Evolutionary conservation across 2,329 filamentous ascomycete species (phyloP), one percentile per base, ranked within the genome.

Genomic region (Zasmidium angulare): DNA sequence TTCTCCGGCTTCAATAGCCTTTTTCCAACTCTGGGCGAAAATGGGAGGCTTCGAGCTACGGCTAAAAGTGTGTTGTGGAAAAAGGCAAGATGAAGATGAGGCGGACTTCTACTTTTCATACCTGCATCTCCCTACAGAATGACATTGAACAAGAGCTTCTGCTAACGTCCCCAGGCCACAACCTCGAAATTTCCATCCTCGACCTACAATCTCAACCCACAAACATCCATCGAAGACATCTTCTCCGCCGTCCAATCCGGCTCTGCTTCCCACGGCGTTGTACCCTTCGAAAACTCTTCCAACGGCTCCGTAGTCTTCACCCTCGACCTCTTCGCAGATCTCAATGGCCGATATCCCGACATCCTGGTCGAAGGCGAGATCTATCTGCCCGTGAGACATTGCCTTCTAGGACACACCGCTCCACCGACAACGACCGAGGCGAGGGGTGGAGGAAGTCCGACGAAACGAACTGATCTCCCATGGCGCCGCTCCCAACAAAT

Each of bases 231-330:
- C 67, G 74, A 76, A 66, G 91, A 95, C 71, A 86, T 96, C 68
- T 96, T 97, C 74, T 81, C 87, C 53, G 82, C 86, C 17, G 89
- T 96, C 4, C 91, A 96, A 70, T 80, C 81, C 40, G 82, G 84
- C 59, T 72, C 78, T 48, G 85, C 85, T 0, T 76, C 83, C 54
- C 87, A 87, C 58, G 95, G 93, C 66, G 89, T 98, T 29, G 89
- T 97, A 1, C 95, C 95, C 6, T 93, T 96, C 76, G 93, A 98
- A 74, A 99, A 99, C 79, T 96, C 90, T 46, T 93, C 91, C 72
- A 96, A 98, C 75, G 95, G 95, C 70, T 88, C 89, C 56, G 95
- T 99, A 52, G 86, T 95, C 57, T 90, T 91, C 74, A 96, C 93
- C 0, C 84, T 98, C 22, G 93, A 97, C 76, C 85, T 93, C 65